These are phyloP conservation scores for Candida gigantensis DNA, from an alignment of 1,139 yeast species.

Conservation along the genomic window DNA sequence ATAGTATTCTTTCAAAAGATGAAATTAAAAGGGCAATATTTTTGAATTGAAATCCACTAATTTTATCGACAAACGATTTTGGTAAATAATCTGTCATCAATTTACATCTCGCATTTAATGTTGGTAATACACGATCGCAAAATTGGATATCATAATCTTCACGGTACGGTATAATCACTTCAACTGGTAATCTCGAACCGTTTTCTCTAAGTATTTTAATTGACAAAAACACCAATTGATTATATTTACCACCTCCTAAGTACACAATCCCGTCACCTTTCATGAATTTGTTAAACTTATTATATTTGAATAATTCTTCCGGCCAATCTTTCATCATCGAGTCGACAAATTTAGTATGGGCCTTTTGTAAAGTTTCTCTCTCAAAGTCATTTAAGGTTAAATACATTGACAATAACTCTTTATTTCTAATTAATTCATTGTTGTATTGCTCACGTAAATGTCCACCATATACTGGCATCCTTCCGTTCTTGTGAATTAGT, in stretches of 20 bases:
- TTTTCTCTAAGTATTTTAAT: conserved; percentile 53
- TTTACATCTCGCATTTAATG: conserved; percentile 33
- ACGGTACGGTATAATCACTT: conserved; percentile 41
- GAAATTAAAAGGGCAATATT: conserved; percentile 36
- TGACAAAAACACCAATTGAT: conserved; percentile 56
- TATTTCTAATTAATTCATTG: conserved; percentile 31
- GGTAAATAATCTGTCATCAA: conserved; percentile 36
- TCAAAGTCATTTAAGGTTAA: conserved; percentile 25
- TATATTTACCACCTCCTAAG: conserved; percentile 62
- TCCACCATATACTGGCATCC: conserved; percentile 35
- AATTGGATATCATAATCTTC: conserved; percentile 33
- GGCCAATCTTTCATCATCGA: conserved; percentile 27
- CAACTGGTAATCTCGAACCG: conserved; percentile 60
- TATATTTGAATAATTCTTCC: conserved; percentile 19
- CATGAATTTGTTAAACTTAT: conserved; percentile 29
- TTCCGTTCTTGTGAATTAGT: conserved; percentile 21
- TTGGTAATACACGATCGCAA: conserved; percentile 31
- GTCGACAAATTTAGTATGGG: conserved; percentile 23
- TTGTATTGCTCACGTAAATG: conserved; percentile 35
- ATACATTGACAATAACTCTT: conserved; percentile 23
- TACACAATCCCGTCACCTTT: conserved; percentile 60
- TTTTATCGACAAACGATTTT: conserved; percentile 16
- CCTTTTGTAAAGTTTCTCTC: conserved; percentile 18
- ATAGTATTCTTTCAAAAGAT: conserved; percentile 34
- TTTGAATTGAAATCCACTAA: conserved; percentile 34